A percentile compares a stretch with the other conserved stretches of the same genome.
These are phyloP conservation scores for Platanthera guangdongensis DNA, from an alignment of 106 monocot genomes.

Conservation along the genomic window DNA sequence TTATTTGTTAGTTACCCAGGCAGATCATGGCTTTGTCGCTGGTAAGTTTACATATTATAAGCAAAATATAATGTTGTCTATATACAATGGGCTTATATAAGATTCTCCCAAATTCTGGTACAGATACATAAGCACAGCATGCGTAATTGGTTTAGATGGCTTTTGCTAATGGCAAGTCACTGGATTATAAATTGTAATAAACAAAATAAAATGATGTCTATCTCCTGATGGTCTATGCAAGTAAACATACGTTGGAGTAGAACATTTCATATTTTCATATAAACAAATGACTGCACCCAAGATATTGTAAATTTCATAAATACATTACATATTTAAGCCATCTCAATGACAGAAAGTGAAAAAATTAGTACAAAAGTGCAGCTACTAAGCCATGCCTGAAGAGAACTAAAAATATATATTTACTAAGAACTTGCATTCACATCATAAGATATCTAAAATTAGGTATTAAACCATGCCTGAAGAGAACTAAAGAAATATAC, in stretches of 20 bases:
- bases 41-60: no score
- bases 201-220: no score
- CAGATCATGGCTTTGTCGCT: not conserved
- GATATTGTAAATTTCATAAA: not conserved
- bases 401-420: not conserved
- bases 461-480: not conserved
- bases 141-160: not conserved
- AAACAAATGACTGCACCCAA: not conserved
- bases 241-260: not conserved
- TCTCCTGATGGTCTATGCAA: not conserved
- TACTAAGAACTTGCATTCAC: slow-evolving; percentile 1
- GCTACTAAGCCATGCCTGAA: not conserved
- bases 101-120: not conserved
- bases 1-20: no score
- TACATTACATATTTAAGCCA: not conserved
- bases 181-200: no score
- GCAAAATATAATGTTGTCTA: not conserved
- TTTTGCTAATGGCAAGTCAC: no score
- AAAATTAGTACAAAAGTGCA: not conserved
- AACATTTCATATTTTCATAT: not conserved
- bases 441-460: slow-evolving; percentile 7
- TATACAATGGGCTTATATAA: not conserved
- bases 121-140: not conserved
- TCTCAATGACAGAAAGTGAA: not conserved
- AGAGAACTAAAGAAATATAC: not conserved